Evolutionary conservation across 2,329 filamentous ascomycete species (phyloP).

Genomic region (Aspergillus terreus): DNA sequence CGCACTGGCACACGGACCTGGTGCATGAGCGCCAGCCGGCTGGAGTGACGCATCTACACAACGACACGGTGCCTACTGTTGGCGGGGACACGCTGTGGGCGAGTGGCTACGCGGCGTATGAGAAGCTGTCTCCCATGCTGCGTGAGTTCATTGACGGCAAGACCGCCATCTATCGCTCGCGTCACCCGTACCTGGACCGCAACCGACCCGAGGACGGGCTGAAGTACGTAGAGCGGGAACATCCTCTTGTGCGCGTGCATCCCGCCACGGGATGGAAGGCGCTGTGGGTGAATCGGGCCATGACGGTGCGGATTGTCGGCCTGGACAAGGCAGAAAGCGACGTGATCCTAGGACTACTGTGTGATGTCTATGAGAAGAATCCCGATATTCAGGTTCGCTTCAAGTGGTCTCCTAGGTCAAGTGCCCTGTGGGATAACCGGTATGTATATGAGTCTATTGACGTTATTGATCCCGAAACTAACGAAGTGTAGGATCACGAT

Average conservation of each 20-base stretch:
- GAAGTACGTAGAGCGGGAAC: constrained; percentile 62
- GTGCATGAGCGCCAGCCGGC: constrained; percentile 69
- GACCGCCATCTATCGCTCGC: constrained; percentile 61
- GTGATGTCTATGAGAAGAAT: constrained; percentile 65
- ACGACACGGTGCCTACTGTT: constrained; percentile 61
- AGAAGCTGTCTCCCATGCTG: constrained; percentile 68
- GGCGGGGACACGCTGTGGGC: constrained; percentile 74
- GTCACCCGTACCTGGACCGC: constrained; percentile 58
- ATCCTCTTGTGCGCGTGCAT: constrained; percentile 67
- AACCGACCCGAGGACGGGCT: constrained; percentile 59
- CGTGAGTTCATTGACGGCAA: constrained; percentile 67
- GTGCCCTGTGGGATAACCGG: constrained; percentile 69
- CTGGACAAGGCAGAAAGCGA: constrained; percentile 68
- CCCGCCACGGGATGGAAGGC: constrained; percentile 72
- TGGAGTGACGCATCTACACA: constrained; percentile 67
- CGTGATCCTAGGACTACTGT: constrained; percentile 63
- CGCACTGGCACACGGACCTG: constrained; percentile 67
- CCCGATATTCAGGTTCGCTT: constrained; percentile 70
- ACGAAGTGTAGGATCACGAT: constrained; percentile 58
- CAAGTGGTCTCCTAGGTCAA: constrained; percentile 65
- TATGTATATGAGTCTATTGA: constrained; percentile 24
- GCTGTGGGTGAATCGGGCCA: constrained; percentile 66
- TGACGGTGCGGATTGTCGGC: constrained; percentile 66
- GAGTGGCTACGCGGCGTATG: constrained; percentile 66
- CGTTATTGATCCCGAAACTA: background rate